phyloP scores from a whole-genome alignment of 306 rosid genomes.

The Hippophae tibetana region DNA sequence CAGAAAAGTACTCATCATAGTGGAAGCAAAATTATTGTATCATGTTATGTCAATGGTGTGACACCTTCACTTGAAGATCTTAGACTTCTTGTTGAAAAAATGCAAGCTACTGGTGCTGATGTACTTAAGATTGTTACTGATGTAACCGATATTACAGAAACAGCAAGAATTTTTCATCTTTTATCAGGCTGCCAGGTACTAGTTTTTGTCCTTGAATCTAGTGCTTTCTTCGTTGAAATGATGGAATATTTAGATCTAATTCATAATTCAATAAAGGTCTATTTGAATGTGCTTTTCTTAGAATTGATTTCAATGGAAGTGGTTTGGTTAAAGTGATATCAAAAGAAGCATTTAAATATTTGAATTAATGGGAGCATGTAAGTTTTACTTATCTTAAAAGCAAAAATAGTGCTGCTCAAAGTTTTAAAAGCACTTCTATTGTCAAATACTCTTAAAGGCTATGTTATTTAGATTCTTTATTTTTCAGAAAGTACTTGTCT shows the following conservation, averaged over 20 bases:
- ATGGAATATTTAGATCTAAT: not conserved
- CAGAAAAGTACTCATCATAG: slow-evolving; percentile 8
- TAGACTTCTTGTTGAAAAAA: slow-evolving; percentile 12
- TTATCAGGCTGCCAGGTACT: slow-evolving; percentile 28
- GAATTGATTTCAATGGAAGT: no score
- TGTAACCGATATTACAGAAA: slow-evolving; percentile 34
- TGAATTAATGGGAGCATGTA: no score
- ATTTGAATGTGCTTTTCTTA: not conserved
- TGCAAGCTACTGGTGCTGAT: slow-evolving; percentile 34
- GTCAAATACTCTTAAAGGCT: no score
- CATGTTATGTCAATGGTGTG: slow-evolving; percentile 31
- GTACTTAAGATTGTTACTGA: slow-evolving; percentile 28
- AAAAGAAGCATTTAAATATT: no score
- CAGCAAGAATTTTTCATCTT: slow-evolving; percentile 26
- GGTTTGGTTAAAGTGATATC: no score
- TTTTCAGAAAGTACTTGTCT: no score
- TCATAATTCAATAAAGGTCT: not conserved
- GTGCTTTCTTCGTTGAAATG: not conserved
- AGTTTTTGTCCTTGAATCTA: not conserved
- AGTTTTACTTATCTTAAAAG: no score
- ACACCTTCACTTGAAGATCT: slow-evolving; percentile 28
- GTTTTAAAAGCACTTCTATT: no score
- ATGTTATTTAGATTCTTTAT: no score
- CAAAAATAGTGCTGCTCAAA: no score
- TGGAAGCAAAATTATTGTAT: slow-evolving; percentile 28